A percentile compares a stretch with the other conserved stretches of the same genome.
Evolutionary conservation across 2,329 filamentous ascomycete genomes (phyloP).

Genomic region (Curvularia sp.): DNA sequence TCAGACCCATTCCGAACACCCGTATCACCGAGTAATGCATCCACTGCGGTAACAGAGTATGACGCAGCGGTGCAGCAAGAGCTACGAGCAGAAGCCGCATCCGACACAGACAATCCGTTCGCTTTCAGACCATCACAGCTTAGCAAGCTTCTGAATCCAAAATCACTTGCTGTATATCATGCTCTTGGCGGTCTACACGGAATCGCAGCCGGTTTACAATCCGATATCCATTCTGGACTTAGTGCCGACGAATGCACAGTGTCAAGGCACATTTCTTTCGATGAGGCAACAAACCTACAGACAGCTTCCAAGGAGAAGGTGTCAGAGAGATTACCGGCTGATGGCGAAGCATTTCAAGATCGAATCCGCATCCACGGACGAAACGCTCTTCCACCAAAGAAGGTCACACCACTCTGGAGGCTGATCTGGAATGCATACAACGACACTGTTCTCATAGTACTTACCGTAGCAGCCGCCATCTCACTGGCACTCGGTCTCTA

Average conservation of each 20-base stretch:
- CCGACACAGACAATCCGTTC: conserved; percentile 56
- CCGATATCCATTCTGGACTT: conserved; percentile 58
- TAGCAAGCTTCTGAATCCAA: conserved; percentile 62
- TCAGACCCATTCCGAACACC: conserved; percentile 38
- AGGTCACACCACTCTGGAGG: conserved; percentile 66
- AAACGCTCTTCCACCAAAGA: conserved; percentile 69
- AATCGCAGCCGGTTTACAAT: conserved; percentile 61
- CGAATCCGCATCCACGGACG: conserved; percentile 66
- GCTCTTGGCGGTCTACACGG: conserved; percentile 63
- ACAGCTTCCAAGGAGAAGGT: conserved; percentile 31
- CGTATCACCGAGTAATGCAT: conserved; percentile 35
- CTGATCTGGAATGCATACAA: conserved; percentile 75
- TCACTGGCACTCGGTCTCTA: conserved; percentile 75
- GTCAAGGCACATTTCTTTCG: conserved; percentile 57
- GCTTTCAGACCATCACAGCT: conserved; percentile 63
- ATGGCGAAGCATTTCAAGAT: conserved; percentile 57
- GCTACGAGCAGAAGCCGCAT: conserved; percentile 37
- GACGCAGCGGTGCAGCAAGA: conserved; percentile 34
- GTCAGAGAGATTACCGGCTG: conserved; percentile 21
- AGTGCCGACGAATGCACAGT: conserved; percentile 60
- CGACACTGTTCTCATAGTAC: conserved; percentile 74
- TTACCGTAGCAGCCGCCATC: conserved; percentile 72
- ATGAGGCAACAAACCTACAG: conserved; percentile 57
- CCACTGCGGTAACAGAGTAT: conserved; percentile 43
- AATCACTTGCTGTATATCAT: conserved; percentile 58